Evolutionary conservation across 345 rosid species (phyloP).

Genomic region (Carallia pectinifolia): DNA sequence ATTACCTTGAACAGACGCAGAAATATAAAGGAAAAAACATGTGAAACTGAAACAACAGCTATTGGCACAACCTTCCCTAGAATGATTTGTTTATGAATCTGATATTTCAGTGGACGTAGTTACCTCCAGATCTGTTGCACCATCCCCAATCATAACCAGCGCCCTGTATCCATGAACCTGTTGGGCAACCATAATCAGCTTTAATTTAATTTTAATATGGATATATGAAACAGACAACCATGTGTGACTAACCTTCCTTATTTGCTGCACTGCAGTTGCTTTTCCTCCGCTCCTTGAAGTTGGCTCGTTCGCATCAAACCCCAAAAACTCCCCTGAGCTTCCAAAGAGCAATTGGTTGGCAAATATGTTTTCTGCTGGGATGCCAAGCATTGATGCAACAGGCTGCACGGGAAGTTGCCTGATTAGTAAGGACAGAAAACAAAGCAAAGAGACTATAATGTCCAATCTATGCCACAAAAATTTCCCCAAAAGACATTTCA

Average conservation of each 20-base stretch:
- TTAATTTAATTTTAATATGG: slow-evolving; percentile 9
- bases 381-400: slow-evolving; percentile 79
- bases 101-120: slow-evolving; percentile 14
- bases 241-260: slow-evolving; percentile 54
- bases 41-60: neutral
- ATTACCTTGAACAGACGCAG: neutral
- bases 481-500: too few relatives aligned
- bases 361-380: slow-evolving; percentile 73
- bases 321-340: slow-evolving; percentile 66
- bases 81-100: slow-evolving; percentile 1
- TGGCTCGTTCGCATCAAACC: slow-evolving; percentile 83
- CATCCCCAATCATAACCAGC: slow-evolving; percentile 95
- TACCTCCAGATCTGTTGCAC: slow-evolving; percentile 98
- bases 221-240: slow-evolving; percentile 4
- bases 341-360: slow-evolving; percentile 84
- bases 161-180: slow-evolving; percentile 73
- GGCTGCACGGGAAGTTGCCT: slow-evolving; percentile 52
- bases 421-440: neutral
- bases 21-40: neutral
- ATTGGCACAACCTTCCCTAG: neutral
- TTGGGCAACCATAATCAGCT: slow-evolving; percentile 17
- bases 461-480: too few relatives aligned
- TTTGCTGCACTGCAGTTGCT: slow-evolving; percentile 83
- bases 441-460: neutral
- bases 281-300: slow-evolving; percentile 98